Base-by-base conservation (phyloP, 345 rosid species). In the Eucalyptus pauciflora region DNA sequence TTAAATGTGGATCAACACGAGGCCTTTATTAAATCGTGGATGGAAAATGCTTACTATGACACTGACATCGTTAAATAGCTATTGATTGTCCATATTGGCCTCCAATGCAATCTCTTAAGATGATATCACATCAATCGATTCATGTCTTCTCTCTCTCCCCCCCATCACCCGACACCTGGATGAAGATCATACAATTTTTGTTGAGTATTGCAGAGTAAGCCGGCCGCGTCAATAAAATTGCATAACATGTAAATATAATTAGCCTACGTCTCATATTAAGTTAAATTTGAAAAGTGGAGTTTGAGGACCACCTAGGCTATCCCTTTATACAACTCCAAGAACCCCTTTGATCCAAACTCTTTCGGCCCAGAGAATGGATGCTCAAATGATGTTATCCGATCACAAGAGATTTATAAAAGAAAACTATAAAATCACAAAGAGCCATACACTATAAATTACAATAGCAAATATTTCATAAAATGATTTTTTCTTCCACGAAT, bases 31-130 rank as follows among this genome's bases (percentile, higher is more conserved):
- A 64, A 64, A 64, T 64, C 3, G 2, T 64, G 18, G 5, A 64
- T 64, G 76, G 3, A 14, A 64, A n/a, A 64, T 67, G 10, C 6
- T n/a, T 67, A 67, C 41, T 2, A 31, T 0, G 6, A 0, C 22
- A 15, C 20, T n/a, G 1, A 14, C 76, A n/a, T 67, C 20, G 1
- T 67, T 31, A 8, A 31, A 3, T 67, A 31, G 79, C 79, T 8
- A 31, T 31, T 16, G 10, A 31, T 16, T 8, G 33, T 14, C 4
- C 79, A 16, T 31, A 67, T 8, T 67, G 3, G 11, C 22, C 10
- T n/a, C 79, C 43, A 31, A 31, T 15, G 43, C 22, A 16, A 31
- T 18, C 11, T 67, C 22, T 67, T 31, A 2, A 64, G 37, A 64
- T 64, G 71, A 2, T 13, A 31, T 31, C 76, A 64, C 37, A 64